phyloP scores from a whole-genome alignment of 306 rosid genomes.

The Inga laurina region DNA sequence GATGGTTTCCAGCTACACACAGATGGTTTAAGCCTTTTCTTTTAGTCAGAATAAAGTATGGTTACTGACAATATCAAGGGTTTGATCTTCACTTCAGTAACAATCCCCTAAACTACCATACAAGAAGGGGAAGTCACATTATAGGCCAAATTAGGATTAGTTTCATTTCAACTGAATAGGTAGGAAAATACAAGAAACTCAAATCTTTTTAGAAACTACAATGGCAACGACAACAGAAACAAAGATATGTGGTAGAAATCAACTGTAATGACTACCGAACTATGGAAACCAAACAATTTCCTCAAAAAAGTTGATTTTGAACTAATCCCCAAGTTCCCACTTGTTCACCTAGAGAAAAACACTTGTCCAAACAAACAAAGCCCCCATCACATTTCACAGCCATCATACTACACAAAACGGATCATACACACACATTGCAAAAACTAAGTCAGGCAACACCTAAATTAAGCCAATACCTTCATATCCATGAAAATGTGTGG shows the following conservation, averaged over 20 bases:
- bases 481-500: conserved; percentile 44
- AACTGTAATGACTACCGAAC: neutral
- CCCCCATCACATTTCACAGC: conserved; percentile 15
- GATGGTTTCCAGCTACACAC: neutral
- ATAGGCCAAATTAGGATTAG: neutral
- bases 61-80: neutral
- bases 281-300: neutral
- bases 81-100: neutral
- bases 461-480: conserved; percentile 58
- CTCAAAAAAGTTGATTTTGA: neutral
- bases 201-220: neutral
- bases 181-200: neutral
- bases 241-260: neutral
- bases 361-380: conserved; percentile 24
- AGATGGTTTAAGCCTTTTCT: neutral
- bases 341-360: neutral
- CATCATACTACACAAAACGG: neutral
- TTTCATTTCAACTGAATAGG: neutral
- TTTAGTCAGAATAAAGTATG: neutral
- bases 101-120: neutral
- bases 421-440: conserved; percentile 18
- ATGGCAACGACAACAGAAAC: neutral
- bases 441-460: conserved; percentile 16
- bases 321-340: neutral
- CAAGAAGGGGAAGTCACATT: neutral